Evolutionary conservation across 768 basidiomycete genomes (phyloP), one percentile per base, ranked within the genome.

Genomic region (Dentipellis fragilis): DNA sequence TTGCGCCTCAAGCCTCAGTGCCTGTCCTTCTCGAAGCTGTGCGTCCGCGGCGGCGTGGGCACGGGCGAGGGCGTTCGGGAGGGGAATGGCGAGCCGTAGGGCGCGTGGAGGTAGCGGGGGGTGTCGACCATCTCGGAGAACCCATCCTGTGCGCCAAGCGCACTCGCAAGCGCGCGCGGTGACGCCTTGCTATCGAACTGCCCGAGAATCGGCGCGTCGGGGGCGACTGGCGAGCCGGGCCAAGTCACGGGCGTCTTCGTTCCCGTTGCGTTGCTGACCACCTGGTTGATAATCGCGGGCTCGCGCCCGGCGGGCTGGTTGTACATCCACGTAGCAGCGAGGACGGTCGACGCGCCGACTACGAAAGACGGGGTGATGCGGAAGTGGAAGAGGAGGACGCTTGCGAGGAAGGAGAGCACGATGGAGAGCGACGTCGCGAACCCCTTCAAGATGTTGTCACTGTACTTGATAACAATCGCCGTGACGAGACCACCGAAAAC

Each of bases 341-440:
- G 78, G 17, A 98, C 96, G 29, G 89, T 87, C 1, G 82, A 75
- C 1, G 91, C 82, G 12, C 95, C 95, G 35, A 94, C 75, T 59
- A 96, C 65, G 71, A 99, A 98, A 1, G 85, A 80, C 10, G 82
- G 77, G 2, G 95, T 95, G 66, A 98, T 89, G 37, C 75, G 73
- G 69, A 95, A 96, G 65, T 90, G 80, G 73, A 99, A 99, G 47
- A 98, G 79, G 34, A 80, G 81, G 59, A 98, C 91, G 47, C 87
- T 90, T 1, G 93, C 92, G 57, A 95, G 80, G 81, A 95, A 99
- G 52, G 93, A 94, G 40, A 98, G 73, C 55, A 98, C 84, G 71
- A 98, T 99, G 59, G 88, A 89, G 45, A 98, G 78, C 59, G 84
- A 87, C 2, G 95, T 99, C 4, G 95, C 95, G 64, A 99, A 99